Percentiles rank a stretch among this genome's conserved stretches.
phyloP scores from a whole-genome alignment of 768 basidiomycete species.

The Pleurotus pulmonarius region DNA sequence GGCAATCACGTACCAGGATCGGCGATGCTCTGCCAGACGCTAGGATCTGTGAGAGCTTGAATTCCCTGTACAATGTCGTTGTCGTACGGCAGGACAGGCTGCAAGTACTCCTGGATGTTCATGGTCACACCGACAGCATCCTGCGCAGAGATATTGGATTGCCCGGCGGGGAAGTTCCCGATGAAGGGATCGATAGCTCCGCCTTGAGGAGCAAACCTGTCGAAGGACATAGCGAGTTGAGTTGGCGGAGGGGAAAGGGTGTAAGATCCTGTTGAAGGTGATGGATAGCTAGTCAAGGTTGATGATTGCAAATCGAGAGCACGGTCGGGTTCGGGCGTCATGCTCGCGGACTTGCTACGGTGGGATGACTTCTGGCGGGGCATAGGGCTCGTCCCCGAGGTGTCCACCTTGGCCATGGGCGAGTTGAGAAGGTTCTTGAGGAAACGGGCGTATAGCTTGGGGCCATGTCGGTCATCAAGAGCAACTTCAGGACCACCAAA shows the following conservation, averaged over 20 bases:
- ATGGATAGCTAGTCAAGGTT: conserved; percentile 26
- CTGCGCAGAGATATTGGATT: conserved; percentile 9
- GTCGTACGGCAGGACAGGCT: conserved; percentile 55
- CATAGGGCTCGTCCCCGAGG: conserved; percentile 6
- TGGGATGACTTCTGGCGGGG: conserved; percentile 6
- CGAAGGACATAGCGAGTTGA: conserved; percentile 41
- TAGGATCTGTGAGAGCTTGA: conserved; percentile 52
- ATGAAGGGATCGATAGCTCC: conserved; percentile 39
- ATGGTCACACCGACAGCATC: conserved; percentile 18
- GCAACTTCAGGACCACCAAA: conserved; percentile 68
- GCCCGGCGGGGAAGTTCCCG: conserved; percentile 5
- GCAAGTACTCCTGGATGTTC: conserved; percentile 40
- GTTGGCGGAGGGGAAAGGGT: conserved; percentile 45
- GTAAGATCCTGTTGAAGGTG: conserved; percentile 34
- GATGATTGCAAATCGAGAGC: conserved; percentile 21
- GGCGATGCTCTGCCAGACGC: conserved; percentile 50
- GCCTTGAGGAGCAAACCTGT: conserved; percentile 39
- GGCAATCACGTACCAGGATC: conserved; percentile 43
- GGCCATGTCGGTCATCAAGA: conserved; percentile 79
- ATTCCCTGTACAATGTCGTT: conserved; percentile 58
- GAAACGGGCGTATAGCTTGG: conserved; percentile 78
- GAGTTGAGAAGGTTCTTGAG: conserved; percentile 65
- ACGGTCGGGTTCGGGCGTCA: conserved; percentile 15
- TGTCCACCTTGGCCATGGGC: conserved; percentile 37
- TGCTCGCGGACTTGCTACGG: conserved; percentile 12